Evolutionary conservation across 352 stramenopile genomes (phyloP).

Genomic region (Phytophthora capsici): DNA sequence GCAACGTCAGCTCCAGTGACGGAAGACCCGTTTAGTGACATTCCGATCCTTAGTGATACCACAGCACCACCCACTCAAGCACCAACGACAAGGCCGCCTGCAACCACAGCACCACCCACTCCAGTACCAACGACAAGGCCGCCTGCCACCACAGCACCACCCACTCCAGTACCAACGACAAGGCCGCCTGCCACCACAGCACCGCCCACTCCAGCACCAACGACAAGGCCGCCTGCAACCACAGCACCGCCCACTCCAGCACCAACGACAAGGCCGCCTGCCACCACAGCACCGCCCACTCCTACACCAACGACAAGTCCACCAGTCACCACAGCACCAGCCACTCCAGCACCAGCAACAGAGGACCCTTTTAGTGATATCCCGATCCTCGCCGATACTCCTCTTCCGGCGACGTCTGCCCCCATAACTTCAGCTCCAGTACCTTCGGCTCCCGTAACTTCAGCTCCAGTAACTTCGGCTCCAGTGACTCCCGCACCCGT

Average conservation of each 20-base stretch:
- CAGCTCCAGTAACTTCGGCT: constrained; percentile 7
- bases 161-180: constrained; percentile 1
- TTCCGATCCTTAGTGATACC: constrained; percentile 18
- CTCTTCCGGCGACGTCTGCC: neutral
- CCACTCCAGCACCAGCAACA: neutral
- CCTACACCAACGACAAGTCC: neutral
- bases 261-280: neutral
- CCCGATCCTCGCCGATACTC: constrained; percentile 1
- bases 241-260: neutral
- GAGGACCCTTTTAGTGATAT: constrained; percentile 6
- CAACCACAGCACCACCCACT: neutral
- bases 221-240: neutral
- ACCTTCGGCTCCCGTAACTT: neutral
- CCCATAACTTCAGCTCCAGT: neutral
- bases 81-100: constrained; percentile 1
- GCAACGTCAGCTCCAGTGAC: constrained; percentile 12
- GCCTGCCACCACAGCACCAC: constrained; percentile 7
- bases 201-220: neutral
- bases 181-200: neutral
- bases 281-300: constrained; percentile 1
- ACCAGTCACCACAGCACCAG: neutral
- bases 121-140: constrained; percentile 4
- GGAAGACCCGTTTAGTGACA: constrained; percentile 18
- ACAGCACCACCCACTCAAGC: constrained; percentile 6
- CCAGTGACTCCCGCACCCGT: neutral